Conservation (phyloP, 768 basidiomycete species). For the Rhizopogon roseolus region DNA sequence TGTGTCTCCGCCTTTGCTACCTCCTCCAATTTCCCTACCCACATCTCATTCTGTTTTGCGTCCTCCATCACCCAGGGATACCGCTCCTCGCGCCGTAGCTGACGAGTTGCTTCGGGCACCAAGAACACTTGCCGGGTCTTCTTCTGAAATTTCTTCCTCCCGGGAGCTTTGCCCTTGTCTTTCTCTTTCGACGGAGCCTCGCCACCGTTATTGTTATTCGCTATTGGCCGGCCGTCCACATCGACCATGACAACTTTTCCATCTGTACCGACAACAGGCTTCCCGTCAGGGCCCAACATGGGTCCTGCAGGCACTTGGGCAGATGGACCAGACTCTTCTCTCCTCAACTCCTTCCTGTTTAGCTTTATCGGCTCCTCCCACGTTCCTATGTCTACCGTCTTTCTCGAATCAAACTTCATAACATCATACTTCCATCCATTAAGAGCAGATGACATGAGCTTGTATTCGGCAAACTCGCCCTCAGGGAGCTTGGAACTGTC, state of each 20-base stretch:
- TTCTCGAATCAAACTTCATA: conserved; percentile 84
- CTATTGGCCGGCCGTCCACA: conserved; percentile 70
- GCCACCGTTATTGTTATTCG: conserved; percentile 26
- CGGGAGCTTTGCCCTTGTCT: conserved; percentile 34
- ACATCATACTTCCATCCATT: conserved; percentile 91
- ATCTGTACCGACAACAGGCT: conserved; percentile 74
- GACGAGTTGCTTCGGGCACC: conserved; percentile 71
- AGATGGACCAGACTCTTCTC: conserved; percentile 34
- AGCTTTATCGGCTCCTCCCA: conserved; percentile 80
- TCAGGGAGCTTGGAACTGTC: conserved; percentile 55
- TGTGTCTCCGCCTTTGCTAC: conserved; percentile 64
- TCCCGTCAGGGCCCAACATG: conserved; percentile 81
- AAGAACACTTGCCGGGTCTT: conserved; percentile 81
- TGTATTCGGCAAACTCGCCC: conserved; percentile 69
- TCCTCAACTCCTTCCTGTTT: conserved; percentile 78
- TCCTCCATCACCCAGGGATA: conserved; percentile 95
- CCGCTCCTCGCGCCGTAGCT: conserved; percentile 79
- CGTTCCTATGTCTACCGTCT: conserved; percentile 59
- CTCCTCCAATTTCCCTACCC: conserved; percentile 83
- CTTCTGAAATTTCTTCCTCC: conserved; percentile 75
- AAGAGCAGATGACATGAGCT: conserved; percentile 71
- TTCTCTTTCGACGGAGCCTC: conserved; percentile 27
- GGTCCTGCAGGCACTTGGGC: conserved; percentile 55
- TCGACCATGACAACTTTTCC: conserved; percentile 81
- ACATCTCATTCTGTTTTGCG: conserved; percentile 60